Conservation (phyloP, 139 green algal genomes). For the Gonium pectorale region DNA sequence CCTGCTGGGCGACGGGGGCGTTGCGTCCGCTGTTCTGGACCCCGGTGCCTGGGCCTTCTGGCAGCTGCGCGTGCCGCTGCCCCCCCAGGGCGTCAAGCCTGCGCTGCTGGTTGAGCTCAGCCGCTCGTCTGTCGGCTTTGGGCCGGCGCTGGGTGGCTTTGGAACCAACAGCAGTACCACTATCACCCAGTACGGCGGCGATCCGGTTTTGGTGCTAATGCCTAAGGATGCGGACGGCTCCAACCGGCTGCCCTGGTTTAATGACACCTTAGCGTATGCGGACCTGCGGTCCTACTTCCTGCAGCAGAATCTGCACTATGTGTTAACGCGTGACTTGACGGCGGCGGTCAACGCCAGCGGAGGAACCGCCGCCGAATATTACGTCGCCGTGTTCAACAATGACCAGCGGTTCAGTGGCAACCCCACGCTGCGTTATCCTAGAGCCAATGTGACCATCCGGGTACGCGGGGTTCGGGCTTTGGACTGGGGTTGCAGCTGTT, state of each 20-base stretch:
- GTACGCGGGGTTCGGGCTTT: too few species aligned
- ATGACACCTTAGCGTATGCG: not conserved
- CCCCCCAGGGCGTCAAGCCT: not conserved
- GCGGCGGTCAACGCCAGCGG: not conserved
- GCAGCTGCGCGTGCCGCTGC: slow-evolving; percentile 4
- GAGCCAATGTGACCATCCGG: slow-evolving; percentile 15
- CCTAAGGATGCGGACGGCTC: not conserved
- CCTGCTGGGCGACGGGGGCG: not conserved
- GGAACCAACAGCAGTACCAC: not conserved
- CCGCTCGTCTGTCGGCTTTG: not conserved
- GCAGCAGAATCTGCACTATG: slow-evolving; percentile 29
- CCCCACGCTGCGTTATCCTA: not conserved
- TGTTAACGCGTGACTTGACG: not conserved
- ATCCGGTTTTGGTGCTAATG: slow-evolving; percentile 30
- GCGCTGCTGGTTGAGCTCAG: slow-evolving; percentile 20
- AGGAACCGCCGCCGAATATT: not conserved
- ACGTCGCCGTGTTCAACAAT: slow-evolving; percentile 36
- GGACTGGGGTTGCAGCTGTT: too few species aligned
- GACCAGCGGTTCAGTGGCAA: not conserved
- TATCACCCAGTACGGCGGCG: not conserved
- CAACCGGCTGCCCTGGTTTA: slow-evolving; percentile 33
- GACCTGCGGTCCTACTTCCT: slow-evolving; percentile 9
- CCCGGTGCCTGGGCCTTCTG: slow-evolving; percentile 9
- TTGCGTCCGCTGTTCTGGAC: not conserved
- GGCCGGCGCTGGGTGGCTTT: not conserved